Base-by-base conservation (phyloP, 2,329 filamentous ascomycete genomes). In the Fusarium xyrophilum region DNA sequence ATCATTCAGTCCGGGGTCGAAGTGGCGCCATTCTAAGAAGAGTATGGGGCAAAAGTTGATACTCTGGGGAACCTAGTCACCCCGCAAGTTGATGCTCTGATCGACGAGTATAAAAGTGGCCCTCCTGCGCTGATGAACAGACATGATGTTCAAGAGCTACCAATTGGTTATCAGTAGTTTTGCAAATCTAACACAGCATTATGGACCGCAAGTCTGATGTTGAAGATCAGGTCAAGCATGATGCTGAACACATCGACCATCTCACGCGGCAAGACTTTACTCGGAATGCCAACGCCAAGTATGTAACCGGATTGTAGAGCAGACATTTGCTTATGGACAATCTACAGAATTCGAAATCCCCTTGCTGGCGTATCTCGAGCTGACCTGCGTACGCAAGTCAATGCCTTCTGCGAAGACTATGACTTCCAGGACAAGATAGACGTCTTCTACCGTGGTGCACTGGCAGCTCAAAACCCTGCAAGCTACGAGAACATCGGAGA, bases 221-320 rank as follows among this genome's bases (percentile, higher is more conserved):
- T 39, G 75, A 76, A 63, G 71, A 66, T 30, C 51, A 33, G 13
- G 44, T 68, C 54, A 62, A 67, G 48, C 46, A 50, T 10, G 52
- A 65, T 43, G 63, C 72, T 52, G 58, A 71, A 35, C 65, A 75
- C 46, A 56, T 68, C 9, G 68, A 68, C 21, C 58, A 70, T 39
- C 32, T 59, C 9, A 42, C 44, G 3, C 11, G 56, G 23, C 39
- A 58, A 5, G 73, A 76, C 46, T 76, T 77, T 47, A 54, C 67
- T 19, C 71, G 69, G 27, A 79, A 79, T 62, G 61, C 77, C 11
- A 75, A 78, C 23, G 76, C 76, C 12, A 78, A 73, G 76, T 60
- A 63, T 74, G 44, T 25, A 25, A 25, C 25, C 25, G 6, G 25
- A 25, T 25, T 25, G 25, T 25, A 25, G 25, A 25, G 7, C 25